These are phyloP conservation scores for Agroathelia rolfsii DNA, from an alignment of 1,284 basidiomycete species.

Conservation along the genomic window DNA sequence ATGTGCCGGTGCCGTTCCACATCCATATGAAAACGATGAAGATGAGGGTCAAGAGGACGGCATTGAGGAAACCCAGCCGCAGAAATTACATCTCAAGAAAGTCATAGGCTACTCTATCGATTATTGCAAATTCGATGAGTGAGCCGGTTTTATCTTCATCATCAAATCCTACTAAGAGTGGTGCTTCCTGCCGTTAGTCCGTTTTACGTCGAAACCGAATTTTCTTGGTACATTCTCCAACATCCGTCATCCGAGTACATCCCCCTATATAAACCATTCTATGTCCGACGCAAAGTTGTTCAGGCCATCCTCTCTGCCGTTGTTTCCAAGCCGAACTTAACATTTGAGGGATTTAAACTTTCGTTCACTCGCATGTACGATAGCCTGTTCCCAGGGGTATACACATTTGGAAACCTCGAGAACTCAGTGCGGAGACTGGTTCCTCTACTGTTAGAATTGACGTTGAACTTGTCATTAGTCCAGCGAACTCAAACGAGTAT, in stretches of 20 bases:
- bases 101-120: constrained; percentile 27
- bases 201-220: constrained; percentile 48
- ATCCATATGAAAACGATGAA: constrained; percentile 29
- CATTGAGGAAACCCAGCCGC: constrained; percentile 18
- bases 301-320: constrained; percentile 37
- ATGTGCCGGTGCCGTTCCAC: constrained; percentile 25
- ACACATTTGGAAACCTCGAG: too few relatives aligned
- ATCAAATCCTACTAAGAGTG: constrained; percentile 2
- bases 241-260: constrained; percentile 36
- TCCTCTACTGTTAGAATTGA: too few relatives aligned
- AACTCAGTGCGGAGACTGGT: too few relatives aligned
- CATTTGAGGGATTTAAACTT: too few relatives aligned
- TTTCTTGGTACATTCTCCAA: constrained; percentile 50
- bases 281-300: constrained; percentile 35
- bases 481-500: too few relatives aligned
- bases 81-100: constrained; percentile 25
- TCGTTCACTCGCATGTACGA: too few relatives aligned
- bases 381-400: too few relatives aligned
- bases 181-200: constrained; percentile 29
- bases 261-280: constrained; percentile 36
- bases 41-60: constrained; percentile 34
- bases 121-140: constrained; percentile 29
- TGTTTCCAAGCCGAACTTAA: too few relatives aligned
- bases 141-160: constrained; percentile 12
- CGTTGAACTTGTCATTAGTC: too few relatives aligned